These are phyloP conservation scores for Pezicula neosporulosa DNA, from an alignment of 2,329 filamentous ascomycete genomes.

Conservation along the genomic window DNA sequence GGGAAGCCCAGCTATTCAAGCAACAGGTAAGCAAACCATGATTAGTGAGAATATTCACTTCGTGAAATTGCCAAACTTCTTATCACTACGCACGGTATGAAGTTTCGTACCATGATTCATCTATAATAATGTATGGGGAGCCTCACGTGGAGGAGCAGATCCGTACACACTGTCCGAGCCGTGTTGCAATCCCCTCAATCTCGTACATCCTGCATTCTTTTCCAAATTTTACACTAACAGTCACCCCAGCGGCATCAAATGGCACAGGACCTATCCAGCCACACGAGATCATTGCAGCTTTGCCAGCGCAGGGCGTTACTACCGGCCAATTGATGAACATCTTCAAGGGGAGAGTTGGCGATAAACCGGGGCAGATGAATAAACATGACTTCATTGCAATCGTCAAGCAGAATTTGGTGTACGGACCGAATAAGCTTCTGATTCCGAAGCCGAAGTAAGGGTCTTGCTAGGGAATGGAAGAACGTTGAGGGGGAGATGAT, in stretches of 20 bases:
- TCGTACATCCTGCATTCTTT: neutral
- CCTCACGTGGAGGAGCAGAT: too few species aligned
- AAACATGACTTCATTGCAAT: constrained; percentile 55
- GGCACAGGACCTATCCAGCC: constrained; percentile 37
- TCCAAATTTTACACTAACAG: constrained; percentile 16
- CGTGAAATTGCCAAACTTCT: too few species aligned
- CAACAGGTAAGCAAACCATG: constrained; percentile 9
- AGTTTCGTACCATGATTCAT: too few species aligned
- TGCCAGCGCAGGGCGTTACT: constrained; percentile 50
- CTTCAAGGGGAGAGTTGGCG: constrained; percentile 50
- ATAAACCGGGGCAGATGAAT: constrained; percentile 46
- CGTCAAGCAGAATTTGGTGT: constrained; percentile 52
- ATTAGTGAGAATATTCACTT: neutral
- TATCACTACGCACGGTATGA: too few species aligned
- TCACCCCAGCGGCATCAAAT: constrained; percentile 5
- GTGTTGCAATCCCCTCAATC: neutral
- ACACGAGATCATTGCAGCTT: constrained; percentile 50
- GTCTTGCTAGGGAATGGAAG: too few species aligned
- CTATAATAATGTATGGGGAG: too few species aligned
- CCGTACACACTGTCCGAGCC: too few species aligned
- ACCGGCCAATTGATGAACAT: constrained; percentile 50
- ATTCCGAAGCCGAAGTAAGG: constrained; percentile 30
- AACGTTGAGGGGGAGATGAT: neutral
- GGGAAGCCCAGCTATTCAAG: constrained; percentile 23
- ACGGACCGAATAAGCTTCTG: constrained; percentile 52